Conservation (phyloP, 352 stramenopile genomes). For the Elongisporangium prolatum region DNA sequence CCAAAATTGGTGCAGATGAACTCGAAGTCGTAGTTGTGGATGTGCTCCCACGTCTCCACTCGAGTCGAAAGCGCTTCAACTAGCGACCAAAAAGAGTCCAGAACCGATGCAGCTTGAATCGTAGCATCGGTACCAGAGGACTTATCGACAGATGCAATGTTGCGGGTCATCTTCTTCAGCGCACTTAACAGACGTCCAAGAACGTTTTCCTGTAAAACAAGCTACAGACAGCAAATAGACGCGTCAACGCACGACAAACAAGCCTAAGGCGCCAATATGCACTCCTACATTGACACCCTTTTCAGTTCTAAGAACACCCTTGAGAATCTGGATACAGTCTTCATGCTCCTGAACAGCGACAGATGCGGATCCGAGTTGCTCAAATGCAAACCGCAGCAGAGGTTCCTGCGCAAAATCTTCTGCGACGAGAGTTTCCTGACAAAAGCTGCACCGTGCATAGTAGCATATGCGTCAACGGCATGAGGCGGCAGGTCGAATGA, state of each 20-base stretch:
- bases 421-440: constrained; percentile 39
- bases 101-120: constrained; percentile 1
- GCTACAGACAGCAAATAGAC: constrained; percentile 22
- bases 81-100: constrained; percentile 46
- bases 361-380: constrained; percentile 32
- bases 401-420: constrained; percentile 62
- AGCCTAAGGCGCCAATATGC: constrained; percentile 12
- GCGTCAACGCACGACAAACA: not conserved
- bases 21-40: constrained; percentile 52
- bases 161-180: constrained; percentile 36
- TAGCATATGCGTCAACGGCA: not conserved
- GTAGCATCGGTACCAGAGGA: not conserved
- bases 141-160: constrained; percentile 1
- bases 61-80: constrained; percentile 29
- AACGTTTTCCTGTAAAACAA: constrained; percentile 36
- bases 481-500: not conserved
- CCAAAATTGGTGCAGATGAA: constrained; percentile 65
- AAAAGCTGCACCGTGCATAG: constrained; percentile 42
- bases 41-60: constrained; percentile 34
- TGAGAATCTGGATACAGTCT: constrained; percentile 53
- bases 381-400: constrained; percentile 45
- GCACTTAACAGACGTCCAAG: constrained; percentile 40
- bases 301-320: constrained; percentile 33
- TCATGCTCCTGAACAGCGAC: constrained; percentile 19
- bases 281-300: constrained; percentile 37